Conservation (phyloP, 2,329 filamentous ascomycete species). For the Myotisia sp. region DNA sequence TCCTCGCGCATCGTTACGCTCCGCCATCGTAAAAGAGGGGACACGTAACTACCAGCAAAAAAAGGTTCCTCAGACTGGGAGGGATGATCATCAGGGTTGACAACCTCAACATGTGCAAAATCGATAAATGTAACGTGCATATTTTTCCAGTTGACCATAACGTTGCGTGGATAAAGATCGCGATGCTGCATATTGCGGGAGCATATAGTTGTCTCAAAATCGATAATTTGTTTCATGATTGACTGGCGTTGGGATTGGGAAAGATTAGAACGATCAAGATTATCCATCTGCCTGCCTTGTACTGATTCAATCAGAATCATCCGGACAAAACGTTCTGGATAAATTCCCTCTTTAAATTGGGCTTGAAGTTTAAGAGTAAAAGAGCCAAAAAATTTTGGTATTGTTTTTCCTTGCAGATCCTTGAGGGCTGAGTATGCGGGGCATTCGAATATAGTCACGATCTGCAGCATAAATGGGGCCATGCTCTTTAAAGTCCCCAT, state of each 20-base stretch:
- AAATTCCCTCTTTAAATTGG: not conserved
- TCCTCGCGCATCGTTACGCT: not conserved
- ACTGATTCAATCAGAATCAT: slow-evolving; percentile 16
- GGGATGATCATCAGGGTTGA: slow-evolving; percentile 4
- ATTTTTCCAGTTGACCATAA: slow-evolving; percentile 9
- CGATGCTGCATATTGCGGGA: slow-evolving; percentile 9
- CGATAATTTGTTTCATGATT: slow-evolving; percentile 15
- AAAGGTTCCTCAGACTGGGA: too few relatives aligned
- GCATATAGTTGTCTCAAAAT: slow-evolving; percentile 13
- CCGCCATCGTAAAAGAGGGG: slow-evolving; percentile 13
- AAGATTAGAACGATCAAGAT: slow-evolving; percentile 7
- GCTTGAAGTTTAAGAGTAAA: slow-evolving; percentile 5
- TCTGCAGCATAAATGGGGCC: slow-evolving; percentile 7
- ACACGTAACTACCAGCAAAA: slow-evolving; percentile 11
- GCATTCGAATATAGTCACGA: slow-evolving; percentile 5
- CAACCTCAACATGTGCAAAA: slow-evolving; percentile 11
- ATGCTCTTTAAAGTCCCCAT: slow-evolving; percentile 5
- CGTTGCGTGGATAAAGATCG: slow-evolving; percentile 13
- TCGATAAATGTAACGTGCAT: slow-evolving; percentile 8
- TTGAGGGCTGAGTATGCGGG: slow-evolving; percentile 5
- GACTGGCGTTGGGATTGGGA: slow-evolving; percentile 11
- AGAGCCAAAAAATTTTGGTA: slow-evolving; percentile 8
- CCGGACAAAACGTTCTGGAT: slow-evolving; percentile 9
- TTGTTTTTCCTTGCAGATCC: slow-evolving; percentile 4
- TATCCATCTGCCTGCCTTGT: slow-evolving; percentile 11